Evolutionary conservation across 2,329 filamentous ascomycete genomes (phyloP), one percentile per base, ranked within the genome.

Genomic region (Colletotrichum nymphaeae): DNA sequence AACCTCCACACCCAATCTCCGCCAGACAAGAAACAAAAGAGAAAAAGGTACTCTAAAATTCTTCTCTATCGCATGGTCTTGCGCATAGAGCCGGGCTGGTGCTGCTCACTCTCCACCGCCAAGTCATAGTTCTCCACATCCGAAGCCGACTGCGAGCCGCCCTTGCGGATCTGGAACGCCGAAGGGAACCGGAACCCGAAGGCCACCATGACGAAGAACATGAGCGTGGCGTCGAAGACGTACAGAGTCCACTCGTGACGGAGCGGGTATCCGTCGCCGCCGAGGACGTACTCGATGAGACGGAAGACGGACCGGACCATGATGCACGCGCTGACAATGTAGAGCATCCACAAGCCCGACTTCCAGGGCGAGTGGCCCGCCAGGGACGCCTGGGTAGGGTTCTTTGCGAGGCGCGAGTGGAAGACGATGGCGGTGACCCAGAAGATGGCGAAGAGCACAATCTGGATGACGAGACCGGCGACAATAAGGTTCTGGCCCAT

Each of bases 241-340:
- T 88, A 90, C 74, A 91, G 91, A 79, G 86, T 90, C 84, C 85
- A 88, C 78, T 91, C 89, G 75, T 89, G 87, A n/a, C 86, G 83
- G 26, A 90, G 76, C 6, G 84, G 28, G 83, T 80, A 56, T 86
- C 81, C 81, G 14, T 86, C 79, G 0, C 84, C 81, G n/a, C 87
- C 78, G 63, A 83, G 83, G 73, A 90, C 89, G 80, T 88, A 91
- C 80, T 92, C 89, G 35, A 90, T 83, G 0, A 88, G 83, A 4
- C 90, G 86, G 78, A 86, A 92, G 72, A 92, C 84, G 72, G 89
- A 91, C 26, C 90, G 86, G 2, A 83, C 79, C 12, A 87, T 80
- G 72, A 92, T 87, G 62, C 91, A 80, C 0, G 77, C 69, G 16
- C 86, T 86, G 68, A 85, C 88, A 30, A 81, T 76, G 77, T 91